Percentiles rank a stretch among this genome's conserved stretches.
These are phyloP conservation scores for Trametes meyenii DNA, from an alignment of 768 basidiomycete species.

Conservation along the genomic window DNA sequence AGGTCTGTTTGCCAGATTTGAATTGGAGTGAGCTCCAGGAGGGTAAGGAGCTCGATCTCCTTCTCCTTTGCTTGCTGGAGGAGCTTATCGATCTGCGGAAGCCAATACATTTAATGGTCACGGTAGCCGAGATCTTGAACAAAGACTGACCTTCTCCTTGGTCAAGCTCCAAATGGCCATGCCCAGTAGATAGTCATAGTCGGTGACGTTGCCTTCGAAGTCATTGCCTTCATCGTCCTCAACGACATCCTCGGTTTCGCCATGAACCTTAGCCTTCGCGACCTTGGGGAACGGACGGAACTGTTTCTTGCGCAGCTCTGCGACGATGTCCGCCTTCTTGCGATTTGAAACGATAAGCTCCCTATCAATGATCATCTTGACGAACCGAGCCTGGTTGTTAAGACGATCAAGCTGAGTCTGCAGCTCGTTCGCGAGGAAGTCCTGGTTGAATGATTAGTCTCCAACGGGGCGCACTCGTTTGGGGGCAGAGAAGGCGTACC, in stretches of 20 bases:
- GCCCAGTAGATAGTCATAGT: conserved; percentile 91
- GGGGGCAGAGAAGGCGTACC: conserved; percentile 45
- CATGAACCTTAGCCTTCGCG: conserved; percentile 63
- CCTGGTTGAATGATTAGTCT: conserved; percentile 49
- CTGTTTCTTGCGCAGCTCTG: conserved; percentile 77
- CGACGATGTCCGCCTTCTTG: conserved; percentile 85
- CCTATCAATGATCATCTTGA: conserved; percentile 92
- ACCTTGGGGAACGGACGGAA: conserved; percentile 94
- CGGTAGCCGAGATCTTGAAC: background rate
- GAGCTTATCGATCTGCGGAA: conserved; percentile 77
- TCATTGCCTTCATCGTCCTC: conserved; percentile 51
- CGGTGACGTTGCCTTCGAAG: conserved; percentile 41
- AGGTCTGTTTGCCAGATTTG: conserved; percentile 91
- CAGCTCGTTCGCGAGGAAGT: conserved; percentile 81
- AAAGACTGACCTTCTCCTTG: conserved; percentile 71
- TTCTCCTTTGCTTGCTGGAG: conserved; percentile 79
- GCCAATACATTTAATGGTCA: background rate
- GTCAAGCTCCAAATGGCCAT: conserved; percentile 98
- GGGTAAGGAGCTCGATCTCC: conserved; percentile 73
- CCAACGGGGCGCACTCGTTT: background rate
- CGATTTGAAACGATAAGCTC: conserved; percentile 83
- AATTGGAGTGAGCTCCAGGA: conserved; percentile 78
- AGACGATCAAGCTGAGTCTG: conserved; percentile 81
- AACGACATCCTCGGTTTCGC: conserved; percentile 62
- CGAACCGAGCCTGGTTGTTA: conserved; percentile 94